These are phyloP conservation scores for Elsinoe fawcettii DNA, from an alignment of 2,329 filamentous ascomycete species.

Conservation along the genomic window DNA sequence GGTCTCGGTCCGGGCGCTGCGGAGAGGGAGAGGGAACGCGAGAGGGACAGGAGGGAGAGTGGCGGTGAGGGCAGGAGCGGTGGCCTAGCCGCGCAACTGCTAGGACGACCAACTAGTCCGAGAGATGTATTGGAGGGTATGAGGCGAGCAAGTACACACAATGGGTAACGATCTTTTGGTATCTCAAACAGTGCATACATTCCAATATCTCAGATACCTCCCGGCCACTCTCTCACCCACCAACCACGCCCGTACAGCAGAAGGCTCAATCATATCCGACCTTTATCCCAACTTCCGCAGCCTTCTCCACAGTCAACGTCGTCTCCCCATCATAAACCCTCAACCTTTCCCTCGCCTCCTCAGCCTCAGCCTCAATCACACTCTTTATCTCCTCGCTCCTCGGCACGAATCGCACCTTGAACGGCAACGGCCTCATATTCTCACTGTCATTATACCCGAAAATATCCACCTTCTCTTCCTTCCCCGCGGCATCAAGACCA, in stretches of 20 bases:
- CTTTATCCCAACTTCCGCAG: conserved; percentile 1
- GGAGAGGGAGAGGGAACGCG: not conserved
- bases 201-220: not conserved
- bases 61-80: not conserved
- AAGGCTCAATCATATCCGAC: not conserved
- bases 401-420: not conserved
- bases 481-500: not conserved
- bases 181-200: too few relatives aligned
- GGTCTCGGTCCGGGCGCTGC: not conserved
- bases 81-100: not conserved
- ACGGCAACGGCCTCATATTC: conserved; percentile 13
- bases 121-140: not conserved
- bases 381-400: conserved; percentile 1
- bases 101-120: conserved; percentile 2
- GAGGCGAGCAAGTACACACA: not conserved
- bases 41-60: not conserved
- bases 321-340: conserved; percentile 4
- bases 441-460: conserved; percentile 7
- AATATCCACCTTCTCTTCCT: not conserved
- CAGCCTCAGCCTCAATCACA: not conserved
- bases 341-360: not conserved
- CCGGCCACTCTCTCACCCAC: not conserved
- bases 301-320: conserved; percentile 1
- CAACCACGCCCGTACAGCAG: not conserved
- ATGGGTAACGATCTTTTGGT: not conserved